Evolutionary conservation across 1,284 basidiomycete genomes (phyloP).

Genomic region (Puccinia horiana): DNA sequence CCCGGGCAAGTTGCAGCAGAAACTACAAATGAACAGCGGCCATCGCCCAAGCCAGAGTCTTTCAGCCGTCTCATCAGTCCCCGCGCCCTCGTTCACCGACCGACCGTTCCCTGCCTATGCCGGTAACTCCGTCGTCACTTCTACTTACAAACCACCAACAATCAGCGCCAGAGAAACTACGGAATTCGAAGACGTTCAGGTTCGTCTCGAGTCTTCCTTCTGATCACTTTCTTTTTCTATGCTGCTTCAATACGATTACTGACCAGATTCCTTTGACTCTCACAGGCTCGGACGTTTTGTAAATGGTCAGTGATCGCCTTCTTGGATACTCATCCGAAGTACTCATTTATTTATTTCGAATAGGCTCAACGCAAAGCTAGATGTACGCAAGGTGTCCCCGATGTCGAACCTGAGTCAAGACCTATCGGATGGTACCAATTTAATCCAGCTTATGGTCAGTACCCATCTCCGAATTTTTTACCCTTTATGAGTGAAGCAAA

Average conservation of each 20-base stretch:
- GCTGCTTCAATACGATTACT: not conserved
- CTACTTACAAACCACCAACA: constrained; percentile 45
- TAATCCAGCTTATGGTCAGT: constrained; percentile 67
- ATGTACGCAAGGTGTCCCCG: constrained; percentile 77
- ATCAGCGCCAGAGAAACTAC: constrained; percentile 36
- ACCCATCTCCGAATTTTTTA: not conserved
- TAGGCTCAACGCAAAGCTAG: constrained; percentile 92
- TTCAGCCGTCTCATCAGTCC: constrained; percentile 6
- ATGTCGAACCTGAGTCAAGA: constrained; percentile 88
- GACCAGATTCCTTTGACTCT: not conserved
- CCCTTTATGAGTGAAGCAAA: constrained; percentile 64
- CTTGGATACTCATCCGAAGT: not conserved
- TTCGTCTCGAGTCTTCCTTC: constrained; percentile 55
- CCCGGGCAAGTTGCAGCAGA: constrained; percentile 6
- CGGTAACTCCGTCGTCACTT: constrained; percentile 41
- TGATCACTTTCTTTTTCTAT: not conserved
- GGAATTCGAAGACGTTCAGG: constrained; percentile 65
- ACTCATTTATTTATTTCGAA: not conserved
- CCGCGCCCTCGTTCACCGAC: constrained; percentile 29
- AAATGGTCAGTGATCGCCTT: constrained; percentile 68
- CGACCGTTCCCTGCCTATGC: constrained; percentile 44
- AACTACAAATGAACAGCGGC: constrained; percentile 37
- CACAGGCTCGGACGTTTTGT: constrained; percentile 68
- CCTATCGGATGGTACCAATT: constrained; percentile 87
- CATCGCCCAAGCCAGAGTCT: constrained; percentile 38